Percentiles rank a stretch among this genome's conserved stretches.
phyloP scores from a whole-genome alignment of 805 yeast species.

The Candida glaebosa region DNA sequence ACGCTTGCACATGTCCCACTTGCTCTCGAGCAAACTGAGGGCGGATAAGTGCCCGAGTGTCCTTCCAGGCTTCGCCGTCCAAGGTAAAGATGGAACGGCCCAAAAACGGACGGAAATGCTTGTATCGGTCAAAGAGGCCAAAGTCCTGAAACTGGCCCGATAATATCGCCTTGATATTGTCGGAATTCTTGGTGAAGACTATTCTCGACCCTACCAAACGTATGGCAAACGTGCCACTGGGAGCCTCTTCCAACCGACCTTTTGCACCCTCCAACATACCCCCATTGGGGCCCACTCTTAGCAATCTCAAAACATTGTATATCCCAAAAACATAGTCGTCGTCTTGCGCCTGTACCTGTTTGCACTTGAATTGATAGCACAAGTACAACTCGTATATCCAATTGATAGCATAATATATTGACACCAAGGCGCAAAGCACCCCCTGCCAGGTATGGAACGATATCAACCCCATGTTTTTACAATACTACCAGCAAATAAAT shows the following conservation, averaged over 20 bases:
- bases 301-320: neutral
- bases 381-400: neutral
- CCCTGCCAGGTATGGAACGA: neutral
- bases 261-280: conserved; percentile 12
- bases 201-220: conserved; percentile 17
- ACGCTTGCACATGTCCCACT: conserved; percentile 29
- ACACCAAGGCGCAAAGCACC: neutral
- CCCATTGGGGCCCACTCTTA: neutral
- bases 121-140: conserved; percentile 29
- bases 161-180: conserved; percentile 34
- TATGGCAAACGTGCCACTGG: conserved; percentile 8
- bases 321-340: neutral
- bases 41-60: conserved; percentile 33
- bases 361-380: neutral
- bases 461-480: neutral
- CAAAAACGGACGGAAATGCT: conserved; percentile 27
- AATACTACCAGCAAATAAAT: too few species aligned
- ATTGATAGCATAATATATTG: neutral
- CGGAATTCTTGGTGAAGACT: conserved; percentile 30
- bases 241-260: conserved; percentile 6
- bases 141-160: conserved; percentile 38
- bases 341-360: neutral
- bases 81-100: conserved; percentile 39
- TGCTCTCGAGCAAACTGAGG: conserved; percentile 39
- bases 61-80: conserved; percentile 39